phyloP scores from a whole-genome alignment of 805 yeast genomes.

The Kodamaea jinghongensis region DNA sequence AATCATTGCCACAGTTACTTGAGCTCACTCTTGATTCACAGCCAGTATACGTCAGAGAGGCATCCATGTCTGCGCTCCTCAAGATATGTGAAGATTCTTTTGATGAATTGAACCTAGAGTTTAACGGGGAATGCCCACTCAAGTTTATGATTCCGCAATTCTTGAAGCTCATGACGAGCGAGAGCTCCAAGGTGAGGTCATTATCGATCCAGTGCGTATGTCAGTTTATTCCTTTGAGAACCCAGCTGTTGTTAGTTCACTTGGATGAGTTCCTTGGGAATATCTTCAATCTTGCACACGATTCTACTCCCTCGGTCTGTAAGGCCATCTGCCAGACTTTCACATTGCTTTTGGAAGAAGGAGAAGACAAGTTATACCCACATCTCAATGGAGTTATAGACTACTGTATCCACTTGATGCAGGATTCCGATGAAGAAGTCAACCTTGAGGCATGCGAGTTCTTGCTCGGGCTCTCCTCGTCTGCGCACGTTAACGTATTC shows the following conservation, averaged over 20 bases:
- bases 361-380: conserved; percentile 77
- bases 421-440: conserved; percentile 59
- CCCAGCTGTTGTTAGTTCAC: conserved; percentile 62
- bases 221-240: conserved; percentile 66
- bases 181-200: conserved; percentile 51
- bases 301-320: conserved; percentile 57
- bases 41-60: conserved; percentile 49
- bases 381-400: conserved; percentile 84
- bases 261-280: conserved; percentile 64
- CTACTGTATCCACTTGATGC: conserved; percentile 78
- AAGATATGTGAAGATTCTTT: conserved; percentile 91
- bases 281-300: conserved; percentile 68
- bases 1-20: conserved; percentile 64
- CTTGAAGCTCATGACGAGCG: conserved; percentile 44
- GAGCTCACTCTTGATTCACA: conserved; percentile 44
- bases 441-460: conserved; percentile 94
- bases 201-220: conserved; percentile 70
- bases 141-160: conserved; percentile 66
- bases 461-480: conserved; percentile 62
- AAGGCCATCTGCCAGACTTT: conserved; percentile 78
- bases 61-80: conserved; percentile 76
- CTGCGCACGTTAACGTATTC: conserved; percentile 41
- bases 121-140: conserved; percentile 61
- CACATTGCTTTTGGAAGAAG: conserved; percentile 62
- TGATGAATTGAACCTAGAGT: conserved; percentile 58